Conservation (phyloP, 106 monocot species). For the Xerophyta viscosa region DNA sequence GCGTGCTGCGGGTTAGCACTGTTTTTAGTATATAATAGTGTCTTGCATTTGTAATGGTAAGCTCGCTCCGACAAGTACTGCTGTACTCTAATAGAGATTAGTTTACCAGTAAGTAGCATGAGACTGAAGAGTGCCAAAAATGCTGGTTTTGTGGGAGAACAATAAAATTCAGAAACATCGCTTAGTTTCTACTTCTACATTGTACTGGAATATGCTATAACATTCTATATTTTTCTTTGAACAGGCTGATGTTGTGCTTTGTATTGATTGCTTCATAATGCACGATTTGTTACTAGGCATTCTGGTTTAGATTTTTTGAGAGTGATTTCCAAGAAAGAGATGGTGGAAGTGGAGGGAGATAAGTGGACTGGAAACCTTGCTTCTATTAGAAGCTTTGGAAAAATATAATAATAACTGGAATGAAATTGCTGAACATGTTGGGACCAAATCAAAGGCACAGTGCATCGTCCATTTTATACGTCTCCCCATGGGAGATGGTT, state of each 20-base stretch:
- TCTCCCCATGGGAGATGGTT: slow-evolving; percentile 79
- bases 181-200: not conserved
- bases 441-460: slow-evolving; percentile 91
- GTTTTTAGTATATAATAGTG: too few relatives aligned
- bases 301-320: slow-evolving; percentile 80
- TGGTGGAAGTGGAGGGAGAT: slow-evolving; percentile 59
- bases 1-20: too few relatives aligned
- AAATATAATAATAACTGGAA: slow-evolving; percentile 89
- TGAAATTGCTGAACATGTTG: slow-evolving; percentile 90
- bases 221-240: not conserved
- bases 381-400: slow-evolving; percentile 87
- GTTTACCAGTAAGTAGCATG: too few relatives aligned
- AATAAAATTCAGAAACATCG: too few relatives aligned
- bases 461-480: slow-evolving; percentile 94
- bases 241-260: slow-evolving; percentile 74
- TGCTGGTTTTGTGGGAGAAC: too few relatives aligned
- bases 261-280: slow-evolving; percentile 86
- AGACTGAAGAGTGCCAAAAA: too few relatives aligned
- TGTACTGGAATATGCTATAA: not conserved
- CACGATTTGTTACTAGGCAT: slow-evolving; percentile 74
- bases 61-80: too few relatives aligned
- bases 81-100: too few relatives aligned
- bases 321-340: slow-evolving; percentile 50
- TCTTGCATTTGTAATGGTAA: too few relatives aligned
- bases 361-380: slow-evolving; percentile 94